Conservation (phyloP, 1,139 yeast species). For the Tardiomyces digboiensis region DNA sequence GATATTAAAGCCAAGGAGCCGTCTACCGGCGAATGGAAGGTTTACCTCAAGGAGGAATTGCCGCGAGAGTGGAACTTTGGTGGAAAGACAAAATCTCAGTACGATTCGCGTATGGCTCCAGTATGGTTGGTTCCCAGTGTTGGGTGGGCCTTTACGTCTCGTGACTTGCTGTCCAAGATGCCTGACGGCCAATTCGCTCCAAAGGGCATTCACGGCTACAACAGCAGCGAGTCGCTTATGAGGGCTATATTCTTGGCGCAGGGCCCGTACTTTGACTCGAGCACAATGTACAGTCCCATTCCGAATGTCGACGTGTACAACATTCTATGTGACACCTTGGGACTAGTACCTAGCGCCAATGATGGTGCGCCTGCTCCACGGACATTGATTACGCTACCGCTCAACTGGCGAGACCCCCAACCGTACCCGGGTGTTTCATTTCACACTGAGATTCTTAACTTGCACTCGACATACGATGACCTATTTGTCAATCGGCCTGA, state of each 20-base stretch:
- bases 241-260: constrained; percentile 69
- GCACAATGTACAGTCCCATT: constrained; percentile 45
- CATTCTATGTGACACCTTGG: constrained; percentile 59
- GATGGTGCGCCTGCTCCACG: constrained; percentile 40
- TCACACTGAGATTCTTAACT: constrained; percentile 20
- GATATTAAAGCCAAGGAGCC: constrained; percentile 22
- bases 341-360: constrained; percentile 45
- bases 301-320: constrained; percentile 65
- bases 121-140: constrained; percentile 77
- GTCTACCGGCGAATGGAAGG: constrained; percentile 26
- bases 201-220: constrained; percentile 79
- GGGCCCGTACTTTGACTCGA: constrained; percentile 61
- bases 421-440: constrained; percentile 53
- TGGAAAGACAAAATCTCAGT: constrained; percentile 35
- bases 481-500: constrained; percentile 4
- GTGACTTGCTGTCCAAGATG: constrained; percentile 42
- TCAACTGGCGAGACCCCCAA: constrained; percentile 44
- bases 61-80: constrained; percentile 65
- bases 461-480: constrained; percentile 25
- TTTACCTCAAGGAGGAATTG: constrained; percentile 48
- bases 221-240: constrained; percentile 69
- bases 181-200: constrained; percentile 42
- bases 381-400: constrained; percentile 27
- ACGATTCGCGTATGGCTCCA: constrained; percentile 63
- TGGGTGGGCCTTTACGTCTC: constrained; percentile 71